phyloP scores from a whole-genome alignment of 192 early-diverging fungal genomes.

The Umbelopsis ramanniana region DNA sequence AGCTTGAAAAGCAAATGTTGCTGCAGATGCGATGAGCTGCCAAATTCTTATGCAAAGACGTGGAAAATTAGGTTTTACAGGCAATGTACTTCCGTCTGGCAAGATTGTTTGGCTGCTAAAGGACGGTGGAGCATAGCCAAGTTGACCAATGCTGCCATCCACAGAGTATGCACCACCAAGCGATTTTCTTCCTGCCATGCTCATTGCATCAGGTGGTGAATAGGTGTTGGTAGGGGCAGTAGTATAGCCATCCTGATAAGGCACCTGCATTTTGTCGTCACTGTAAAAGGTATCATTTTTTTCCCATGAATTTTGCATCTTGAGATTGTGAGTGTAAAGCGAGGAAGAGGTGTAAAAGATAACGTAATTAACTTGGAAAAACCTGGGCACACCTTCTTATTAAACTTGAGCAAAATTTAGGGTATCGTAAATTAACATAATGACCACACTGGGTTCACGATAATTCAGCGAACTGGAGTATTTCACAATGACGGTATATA shows the following conservation, averaged over 20 bases:
- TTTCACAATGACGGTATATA: neutral
- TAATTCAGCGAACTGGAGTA: neutral
- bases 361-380: neutral
- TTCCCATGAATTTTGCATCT: conserved; percentile 15
- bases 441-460: neutral
- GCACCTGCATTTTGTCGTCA: neutral
- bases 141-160: neutral
- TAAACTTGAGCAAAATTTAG: neutral
- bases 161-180: neutral
- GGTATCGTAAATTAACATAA: neutral
- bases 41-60: neutral
- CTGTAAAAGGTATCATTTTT: neutral
- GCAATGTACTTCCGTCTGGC: neutral
- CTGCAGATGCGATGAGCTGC: neutral
- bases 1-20: conserved; percentile 5
- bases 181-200: neutral
- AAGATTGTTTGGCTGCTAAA: neutral
- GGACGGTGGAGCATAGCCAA: neutral
- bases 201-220: neutral
- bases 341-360: neutral
- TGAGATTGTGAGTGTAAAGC: neutral
- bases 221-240: neutral
- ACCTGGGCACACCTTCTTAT: neutral
- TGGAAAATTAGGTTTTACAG: neutral
- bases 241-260: neutral